phyloP scores from a whole-genome alignment of 805 yeast species.

The Cyberlindnera americana region DNA sequence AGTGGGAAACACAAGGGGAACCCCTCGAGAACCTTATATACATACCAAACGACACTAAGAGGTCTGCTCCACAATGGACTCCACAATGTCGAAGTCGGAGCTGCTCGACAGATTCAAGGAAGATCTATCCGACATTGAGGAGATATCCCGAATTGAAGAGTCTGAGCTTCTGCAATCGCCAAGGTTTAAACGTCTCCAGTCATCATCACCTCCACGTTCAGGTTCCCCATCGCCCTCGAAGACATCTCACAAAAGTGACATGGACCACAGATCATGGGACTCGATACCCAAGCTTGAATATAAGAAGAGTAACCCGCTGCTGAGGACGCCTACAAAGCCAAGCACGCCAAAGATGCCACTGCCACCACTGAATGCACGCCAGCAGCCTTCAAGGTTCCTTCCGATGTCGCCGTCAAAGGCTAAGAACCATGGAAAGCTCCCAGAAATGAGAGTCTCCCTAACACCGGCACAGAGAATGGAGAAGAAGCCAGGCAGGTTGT shows the following conservation, averaged over 20 bases:
- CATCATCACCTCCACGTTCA: conserved; percentile 25
- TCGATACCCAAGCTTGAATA: conserved; percentile 24
- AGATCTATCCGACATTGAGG: conserved; percentile 21
- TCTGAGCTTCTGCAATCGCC: conserved; percentile 27
- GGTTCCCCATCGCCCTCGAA: conserved; percentile 23
- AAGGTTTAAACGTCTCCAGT: conserved; percentile 24
- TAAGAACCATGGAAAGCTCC: conserved; percentile 1
- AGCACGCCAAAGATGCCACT: conserved; percentile 10
- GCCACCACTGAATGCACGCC: conserved; percentile 15
- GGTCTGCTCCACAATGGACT: conserved; percentile 16
- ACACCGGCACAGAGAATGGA: conserved; percentile 54
- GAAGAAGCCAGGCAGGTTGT: conserved; percentile 34
- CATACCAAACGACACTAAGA: no score
- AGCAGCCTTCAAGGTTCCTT: conserved; percentile 8
- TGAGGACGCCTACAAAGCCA: conserved; percentile 25
- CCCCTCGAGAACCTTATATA: not conserved
- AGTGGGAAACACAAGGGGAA: not conserved
- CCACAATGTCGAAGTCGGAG: conserved; percentile 16
- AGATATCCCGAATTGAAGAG: conserved; percentile 26
- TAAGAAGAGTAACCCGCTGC: conserved; percentile 12
- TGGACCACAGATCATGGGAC: conserved; percentile 14
- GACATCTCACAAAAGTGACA: conserved; percentile 12
- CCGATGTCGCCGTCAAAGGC: conserved; percentile 19
- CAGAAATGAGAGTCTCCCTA: conserved; percentile 22
- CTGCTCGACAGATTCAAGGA: conserved; percentile 26